Conservation (phyloP, 2,329 filamentous ascomycete species). For the Fusarium domesticum region DNA sequence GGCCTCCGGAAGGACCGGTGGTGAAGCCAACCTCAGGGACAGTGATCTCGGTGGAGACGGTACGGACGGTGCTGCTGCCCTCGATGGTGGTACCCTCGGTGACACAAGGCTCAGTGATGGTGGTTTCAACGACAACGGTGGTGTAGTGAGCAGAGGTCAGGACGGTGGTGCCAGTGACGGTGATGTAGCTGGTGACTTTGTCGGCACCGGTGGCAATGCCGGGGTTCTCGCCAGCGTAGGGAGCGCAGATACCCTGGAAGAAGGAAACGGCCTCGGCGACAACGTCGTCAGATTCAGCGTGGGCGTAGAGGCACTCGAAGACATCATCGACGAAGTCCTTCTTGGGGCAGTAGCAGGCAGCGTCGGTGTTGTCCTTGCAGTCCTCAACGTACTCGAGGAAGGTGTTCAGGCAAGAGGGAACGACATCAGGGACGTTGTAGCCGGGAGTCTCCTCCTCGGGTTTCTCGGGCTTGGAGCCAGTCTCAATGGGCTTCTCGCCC, state of each 20-base stretch:
- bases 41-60: slow-evolving; percentile 50
- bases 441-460: slow-evolving; percentile 11
- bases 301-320: slow-evolving; percentile 76
- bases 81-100: slow-evolving; percentile 47
- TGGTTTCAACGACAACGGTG: slow-evolving; percentile 47
- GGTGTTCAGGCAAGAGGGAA: slow-evolving; percentile 89
- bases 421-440: slow-evolving; percentile 55
- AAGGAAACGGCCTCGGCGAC: slow-evolving; percentile 71
- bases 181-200: slow-evolving; percentile 58
- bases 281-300: slow-evolving; percentile 64
- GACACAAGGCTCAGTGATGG: slow-evolving; percentile 50
- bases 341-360: slow-evolving; percentile 82
- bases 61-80: slow-evolving; percentile 45
- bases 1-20: slow-evolving; percentile 29
- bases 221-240: slow-evolving; percentile 73
- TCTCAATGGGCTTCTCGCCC: slow-evolving; percentile 16
- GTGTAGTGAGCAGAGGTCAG: slow-evolving; percentile 49
- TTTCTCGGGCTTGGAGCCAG: slow-evolving; percentile 8
- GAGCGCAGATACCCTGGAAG: slow-evolving; percentile 88
- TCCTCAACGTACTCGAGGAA: slow-evolving; percentile 67
- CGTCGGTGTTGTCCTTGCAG: slow-evolving; percentile 82
- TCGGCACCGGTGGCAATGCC: slow-evolving; percentile 76
- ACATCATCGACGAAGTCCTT: slow-evolving; percentile 72
- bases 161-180: slow-evolving; percentile 50
- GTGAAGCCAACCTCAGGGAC: slow-evolving; percentile 54